phyloP scores from a whole-genome alignment of 768 basidiomycete species.

The Tricholoma flavovirens region DNA sequence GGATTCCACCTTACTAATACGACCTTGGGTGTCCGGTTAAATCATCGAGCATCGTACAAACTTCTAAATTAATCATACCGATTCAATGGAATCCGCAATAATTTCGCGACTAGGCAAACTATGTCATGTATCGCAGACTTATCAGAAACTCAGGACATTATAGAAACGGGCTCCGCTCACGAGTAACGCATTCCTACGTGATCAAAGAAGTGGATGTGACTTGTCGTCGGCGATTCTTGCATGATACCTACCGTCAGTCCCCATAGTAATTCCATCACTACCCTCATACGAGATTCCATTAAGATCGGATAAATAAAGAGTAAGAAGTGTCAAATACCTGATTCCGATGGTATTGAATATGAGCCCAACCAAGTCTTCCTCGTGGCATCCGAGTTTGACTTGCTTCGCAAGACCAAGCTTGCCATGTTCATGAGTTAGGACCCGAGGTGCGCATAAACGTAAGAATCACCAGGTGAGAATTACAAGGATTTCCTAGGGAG shows the following conservation, averaged over 20 bases:
- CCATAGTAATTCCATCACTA: slow-evolving; percentile 88
- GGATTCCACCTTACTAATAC: slow-evolving; percentile 38
- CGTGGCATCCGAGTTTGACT: slow-evolving; percentile 77
- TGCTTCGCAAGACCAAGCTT: slow-evolving; percentile 75
- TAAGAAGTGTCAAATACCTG: slow-evolving; percentile 41
- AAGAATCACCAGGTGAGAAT: slow-evolving; percentile 64
- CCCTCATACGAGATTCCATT: not conserved
- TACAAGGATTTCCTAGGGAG: slow-evolving; percentile 74
- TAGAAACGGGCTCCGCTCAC: slow-evolving; percentile 36
- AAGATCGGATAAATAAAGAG: not conserved
- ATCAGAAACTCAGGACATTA: not conserved
- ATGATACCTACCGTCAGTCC: slow-evolving; percentile 60
- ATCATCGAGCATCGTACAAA: not conserved
- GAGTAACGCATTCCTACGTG: slow-evolving; percentile 78
- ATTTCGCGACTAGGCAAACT: slow-evolving; percentile 84
- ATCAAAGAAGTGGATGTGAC: not conserved
- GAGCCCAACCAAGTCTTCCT: slow-evolving; percentile 76
- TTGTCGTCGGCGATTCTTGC: not conserved
- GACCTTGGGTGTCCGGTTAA: slow-evolving; percentile 32
- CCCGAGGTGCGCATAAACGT: not conserved
- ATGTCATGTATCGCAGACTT: slow-evolving; percentile 3
- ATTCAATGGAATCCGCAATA: slow-evolving; percentile 87
- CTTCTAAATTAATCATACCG: slow-evolving; percentile 35
- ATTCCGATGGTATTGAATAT: slow-evolving; percentile 85
- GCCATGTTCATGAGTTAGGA: not conserved